Evolutionary conservation across 148 eudicot species (phyloP), one percentile per base, ranked within the genome.

Genomic region (Persicaria maculosa): DNA sequence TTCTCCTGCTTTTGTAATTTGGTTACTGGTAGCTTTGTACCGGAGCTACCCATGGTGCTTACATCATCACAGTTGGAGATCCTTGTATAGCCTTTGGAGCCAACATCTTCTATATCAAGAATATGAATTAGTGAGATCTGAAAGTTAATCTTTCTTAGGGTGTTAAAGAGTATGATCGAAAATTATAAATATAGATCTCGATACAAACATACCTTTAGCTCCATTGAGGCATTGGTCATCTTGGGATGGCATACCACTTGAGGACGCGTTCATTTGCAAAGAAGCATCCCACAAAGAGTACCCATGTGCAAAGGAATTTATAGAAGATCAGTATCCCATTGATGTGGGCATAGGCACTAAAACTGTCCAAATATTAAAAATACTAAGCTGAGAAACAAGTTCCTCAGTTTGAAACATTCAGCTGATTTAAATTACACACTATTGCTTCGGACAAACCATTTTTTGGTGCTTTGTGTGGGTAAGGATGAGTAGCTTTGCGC

Each of bases 401-500:
- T 58, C 52, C 17, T 65, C 57, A 47, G 46, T 72, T 67, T 7
- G 65, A 79, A 75, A 50, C 20, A 57, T 62, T 31, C 2, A 53
- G 20, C 22, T 65, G 4, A 64, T 47, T 19, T 9, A 47, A 45
- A 16, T 48, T 65, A 61, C 31, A 68, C 40, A 45, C 4, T 31
- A 71, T 7, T n/a, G 50, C 73, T 44, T 57, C 17, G 48, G 57
- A 81, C 89, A 84, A 75, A 93, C 98, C 91, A 82, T 89, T 88
- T 88, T 85, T 90, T n/a, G 86, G 86, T 44, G 96, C 87, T 76
- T 93, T 93, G 59, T 91, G 97, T 6, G 98, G 98, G 78, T 93
- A 93, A 79, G 98, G 98, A 84, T 93, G 98, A 75, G 98, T 67
- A 50, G 98, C 96, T 78, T 91, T 93, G 73, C 97, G 88, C 81